Percentiles rank a stretch among this genome's conserved stretches.
Conservation (phyloP, 2,329 filamentous ascomycete species). For the Nemania serpens region DNA sequence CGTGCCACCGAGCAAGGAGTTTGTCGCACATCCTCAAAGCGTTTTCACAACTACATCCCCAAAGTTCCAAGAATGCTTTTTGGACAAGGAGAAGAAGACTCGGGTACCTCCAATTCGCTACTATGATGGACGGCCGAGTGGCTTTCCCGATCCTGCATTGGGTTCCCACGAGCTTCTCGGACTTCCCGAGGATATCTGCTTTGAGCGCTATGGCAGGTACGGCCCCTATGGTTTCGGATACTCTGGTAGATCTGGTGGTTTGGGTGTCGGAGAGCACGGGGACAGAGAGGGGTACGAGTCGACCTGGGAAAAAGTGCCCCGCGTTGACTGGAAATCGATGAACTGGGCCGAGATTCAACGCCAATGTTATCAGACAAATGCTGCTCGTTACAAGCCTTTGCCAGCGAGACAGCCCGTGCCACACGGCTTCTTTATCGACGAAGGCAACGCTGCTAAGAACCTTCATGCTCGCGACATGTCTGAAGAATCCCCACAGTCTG, state of each 20-base stretch:
- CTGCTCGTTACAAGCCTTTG: constrained; percentile 66
- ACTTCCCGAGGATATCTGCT: constrained; percentile 84
- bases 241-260: constrained; percentile 74
- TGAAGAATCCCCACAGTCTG: constrained; percentile 22
- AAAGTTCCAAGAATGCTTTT: constrained; percentile 74
- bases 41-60: constrained; percentile 47
- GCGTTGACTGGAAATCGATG: constrained; percentile 77
- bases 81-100: constrained; percentile 70
- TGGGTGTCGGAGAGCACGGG: constrained; percentile 83
- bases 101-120: constrained; percentile 72
- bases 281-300: constrained; percentile 79
- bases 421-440: constrained; percentile 57
- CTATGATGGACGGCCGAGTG: constrained; percentile 77
- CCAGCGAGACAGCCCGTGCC: constrained; percentile 47
- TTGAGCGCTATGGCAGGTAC: constrained; percentile 86
- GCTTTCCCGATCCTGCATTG: constrained; percentile 82
- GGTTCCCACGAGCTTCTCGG: constrained; percentile 86
- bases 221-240: constrained; percentile 93
- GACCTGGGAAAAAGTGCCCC: constrained; percentile 72
- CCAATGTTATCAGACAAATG: constrained; percentile 73
- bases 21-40: constrained; percentile 49
- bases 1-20: constrained; percentile 57
- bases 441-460: constrained; percentile 37
- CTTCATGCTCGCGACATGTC: constrained; percentile 35
- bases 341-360: constrained; percentile 81